Evolutionary conservation across 2,329 filamentous ascomycete genomes (phyloP).

Genomic region (Mollisia scopiformis): DNA sequence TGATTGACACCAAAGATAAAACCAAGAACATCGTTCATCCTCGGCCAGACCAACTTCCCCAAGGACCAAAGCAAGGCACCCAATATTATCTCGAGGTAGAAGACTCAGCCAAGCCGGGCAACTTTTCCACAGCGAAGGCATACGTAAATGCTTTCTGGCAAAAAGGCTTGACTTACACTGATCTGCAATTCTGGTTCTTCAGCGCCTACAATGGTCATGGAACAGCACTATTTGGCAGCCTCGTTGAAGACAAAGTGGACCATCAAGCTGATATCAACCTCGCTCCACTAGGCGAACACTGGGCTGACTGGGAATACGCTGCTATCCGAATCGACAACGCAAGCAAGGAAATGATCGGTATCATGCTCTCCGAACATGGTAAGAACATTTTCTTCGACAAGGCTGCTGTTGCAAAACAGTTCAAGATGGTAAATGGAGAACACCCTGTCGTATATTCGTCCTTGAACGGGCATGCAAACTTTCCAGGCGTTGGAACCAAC

Average conservation of each 20-base stretch:
- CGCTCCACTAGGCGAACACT: slow-evolving; percentile 27
- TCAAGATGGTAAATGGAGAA: slow-evolving; percentile 19
- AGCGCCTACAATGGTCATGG: slow-evolving; percentile 27
- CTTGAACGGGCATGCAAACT: slow-evolving; percentile 30
- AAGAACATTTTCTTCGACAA: slow-evolving; percentile 24
- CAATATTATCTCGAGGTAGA: slow-evolving; percentile 26
- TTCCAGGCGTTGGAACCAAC: slow-evolving; percentile 20
- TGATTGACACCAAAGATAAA: slow-evolving; percentile 22
- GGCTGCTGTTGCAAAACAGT: slow-evolving; percentile 10
- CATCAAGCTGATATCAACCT: slow-evolving; percentile 23
- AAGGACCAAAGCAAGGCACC: slow-evolving; percentile 21
- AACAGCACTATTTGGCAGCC: slow-evolving; percentile 19
- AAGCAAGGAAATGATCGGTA: slow-evolving; percentile 23
- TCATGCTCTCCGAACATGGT: slow-evolving; percentile 25
- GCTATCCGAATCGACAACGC: slow-evolving; percentile 26
- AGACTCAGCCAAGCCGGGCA: slow-evolving; percentile 20
- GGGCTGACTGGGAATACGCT: slow-evolving; percentile 28
- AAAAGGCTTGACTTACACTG: slow-evolving; percentile 20
- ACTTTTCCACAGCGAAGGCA: slow-evolving; percentile 24
- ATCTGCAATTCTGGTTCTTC: slow-evolving; percentile 31
- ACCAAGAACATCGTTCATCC: slow-evolving; percentile 23
- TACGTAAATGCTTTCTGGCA: slow-evolving; percentile 28
- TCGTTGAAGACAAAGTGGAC: slow-evolving; percentile 18
- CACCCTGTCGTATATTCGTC: slow-evolving; percentile 27
- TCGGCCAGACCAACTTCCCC: slow-evolving; percentile 19